Conservation (phyloP, 371 early-diverging fungal species). For the Mortierella sp. region DNA sequence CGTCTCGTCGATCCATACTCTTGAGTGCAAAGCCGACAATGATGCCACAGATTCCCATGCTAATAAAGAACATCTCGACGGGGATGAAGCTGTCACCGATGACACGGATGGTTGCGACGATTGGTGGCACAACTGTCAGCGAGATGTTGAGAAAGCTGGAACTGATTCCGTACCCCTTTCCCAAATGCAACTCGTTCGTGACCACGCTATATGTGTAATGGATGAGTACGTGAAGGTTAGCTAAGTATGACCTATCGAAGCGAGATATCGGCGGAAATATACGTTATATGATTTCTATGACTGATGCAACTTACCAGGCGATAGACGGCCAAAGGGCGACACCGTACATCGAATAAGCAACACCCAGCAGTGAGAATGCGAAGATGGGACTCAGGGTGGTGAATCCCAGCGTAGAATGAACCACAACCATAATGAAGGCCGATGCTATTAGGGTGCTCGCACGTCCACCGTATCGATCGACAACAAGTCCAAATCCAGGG, state of each 20-base stretch:
- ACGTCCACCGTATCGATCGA: constrained; percentile 66
- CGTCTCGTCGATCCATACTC: constrained; percentile 55
- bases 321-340: constrained; percentile 75
- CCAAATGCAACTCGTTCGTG: constrained; percentile 59
- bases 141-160: constrained; percentile 69
- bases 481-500: constrained; percentile 65
- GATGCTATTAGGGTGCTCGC: constrained; percentile 61
- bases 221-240: background rate
- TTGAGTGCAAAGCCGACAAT: constrained; percentile 46
- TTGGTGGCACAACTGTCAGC: constrained; percentile 67
- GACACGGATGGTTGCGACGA: constrained; percentile 68
- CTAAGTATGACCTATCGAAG: background rate
- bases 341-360: constrained; percentile 72
- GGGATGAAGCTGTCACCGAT: constrained; percentile 58
- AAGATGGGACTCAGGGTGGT: constrained; percentile 62
- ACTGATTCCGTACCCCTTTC: constrained; percentile 73
- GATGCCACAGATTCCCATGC: constrained; percentile 60
- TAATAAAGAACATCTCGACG: constrained; percentile 68
- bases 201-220: constrained; percentile 51
- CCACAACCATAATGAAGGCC: constrained; percentile 61
- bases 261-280: background rate
- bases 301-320: constrained; percentile 52
- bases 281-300: background rate
- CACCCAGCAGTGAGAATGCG: constrained; percentile 66
- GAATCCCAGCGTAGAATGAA: constrained; percentile 66